Conservation (phyloP, 1,284 basidiomycete species). For the Xerocomus minutiporus region DNA sequence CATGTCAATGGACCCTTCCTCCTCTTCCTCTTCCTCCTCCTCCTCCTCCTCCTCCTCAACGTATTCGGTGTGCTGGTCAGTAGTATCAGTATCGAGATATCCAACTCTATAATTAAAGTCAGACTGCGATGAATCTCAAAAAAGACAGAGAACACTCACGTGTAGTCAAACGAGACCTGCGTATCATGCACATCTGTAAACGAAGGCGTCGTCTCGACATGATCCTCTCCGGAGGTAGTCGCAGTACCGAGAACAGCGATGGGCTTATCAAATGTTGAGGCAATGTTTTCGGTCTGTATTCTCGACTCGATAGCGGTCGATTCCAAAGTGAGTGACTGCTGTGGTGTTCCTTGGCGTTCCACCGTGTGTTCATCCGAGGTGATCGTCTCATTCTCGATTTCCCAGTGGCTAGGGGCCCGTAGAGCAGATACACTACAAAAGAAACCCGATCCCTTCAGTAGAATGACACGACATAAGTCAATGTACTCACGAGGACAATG, state of each 20-base stretch:
- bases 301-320: not conserved
- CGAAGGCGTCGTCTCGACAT: too few species aligned
- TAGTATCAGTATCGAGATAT: too few species aligned
- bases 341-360: not conserved
- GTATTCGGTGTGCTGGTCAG: too few species aligned
- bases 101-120: too few species aligned
- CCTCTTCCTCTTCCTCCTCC: not conserved
- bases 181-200: not conserved
- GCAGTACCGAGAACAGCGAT: not conserved
- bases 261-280: not conserved
- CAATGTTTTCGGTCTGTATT: not conserved
- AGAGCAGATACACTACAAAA: not conserved
- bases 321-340: too few species aligned
- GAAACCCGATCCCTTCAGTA: not conserved
- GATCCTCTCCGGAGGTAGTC: not conserved
- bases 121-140: not conserved
- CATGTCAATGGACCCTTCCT: not conserved
- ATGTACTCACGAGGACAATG: conserved; percentile 3
- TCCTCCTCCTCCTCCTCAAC: too few species aligned
- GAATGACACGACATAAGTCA: not conserved
- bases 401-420: not conserved
- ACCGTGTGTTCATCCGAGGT: not conserved
- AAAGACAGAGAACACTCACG: not conserved
- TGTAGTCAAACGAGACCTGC: not conserved
- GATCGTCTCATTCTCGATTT: not conserved